A percentile compares a stretch with the other conserved stretches of the same genome.
These are phyloP conservation scores for Panicum virgatum DNA, from an alignment of 202 grass and related monocot genomes.

Conservation along the genomic window DNA sequence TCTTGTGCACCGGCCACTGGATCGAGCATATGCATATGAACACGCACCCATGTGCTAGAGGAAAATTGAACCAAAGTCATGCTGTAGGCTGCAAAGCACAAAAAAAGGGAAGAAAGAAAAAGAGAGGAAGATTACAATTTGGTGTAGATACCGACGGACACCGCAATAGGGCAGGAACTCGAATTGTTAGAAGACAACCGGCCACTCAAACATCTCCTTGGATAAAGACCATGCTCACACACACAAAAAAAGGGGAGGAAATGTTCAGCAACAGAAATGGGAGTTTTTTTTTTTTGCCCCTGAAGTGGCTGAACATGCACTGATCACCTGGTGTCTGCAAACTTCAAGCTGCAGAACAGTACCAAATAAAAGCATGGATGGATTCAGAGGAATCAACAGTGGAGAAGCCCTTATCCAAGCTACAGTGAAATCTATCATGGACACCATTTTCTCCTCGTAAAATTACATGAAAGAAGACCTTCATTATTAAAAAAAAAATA, in stretches of 20 bases:
- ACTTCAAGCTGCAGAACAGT: too few relatives aligned
- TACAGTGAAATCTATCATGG: too few relatives aligned
- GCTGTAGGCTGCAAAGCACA: neutral
- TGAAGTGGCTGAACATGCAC: too few relatives aligned
- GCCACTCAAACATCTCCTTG: neutral
- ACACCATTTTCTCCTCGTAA: too few relatives aligned
- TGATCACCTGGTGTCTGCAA: too few relatives aligned
- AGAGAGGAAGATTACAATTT: neutral
- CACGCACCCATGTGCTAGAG: constrained; percentile 23
- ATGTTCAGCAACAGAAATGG: neutral
- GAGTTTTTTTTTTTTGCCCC: too few relatives aligned
- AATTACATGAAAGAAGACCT: too few relatives aligned
- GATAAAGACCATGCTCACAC: neutral
- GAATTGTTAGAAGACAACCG: neutral
- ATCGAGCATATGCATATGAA: neutral
- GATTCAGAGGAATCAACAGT: too few relatives aligned
- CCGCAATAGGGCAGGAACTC: constrained; percentile 3
- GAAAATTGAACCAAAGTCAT: neutral
- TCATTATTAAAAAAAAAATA: too few relatives aligned
- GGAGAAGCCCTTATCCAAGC: too few relatives aligned
- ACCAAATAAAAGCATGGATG: too few relatives aligned
- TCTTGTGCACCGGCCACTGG: neutral
- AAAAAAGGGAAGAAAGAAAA: neutral
- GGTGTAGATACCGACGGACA: neutral
- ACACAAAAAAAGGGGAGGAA: neutral